These are phyloP conservation scores for Heritiera littoralis DNA, from an alignment of 345 rosid species.

Conservation along the genomic window DNA sequence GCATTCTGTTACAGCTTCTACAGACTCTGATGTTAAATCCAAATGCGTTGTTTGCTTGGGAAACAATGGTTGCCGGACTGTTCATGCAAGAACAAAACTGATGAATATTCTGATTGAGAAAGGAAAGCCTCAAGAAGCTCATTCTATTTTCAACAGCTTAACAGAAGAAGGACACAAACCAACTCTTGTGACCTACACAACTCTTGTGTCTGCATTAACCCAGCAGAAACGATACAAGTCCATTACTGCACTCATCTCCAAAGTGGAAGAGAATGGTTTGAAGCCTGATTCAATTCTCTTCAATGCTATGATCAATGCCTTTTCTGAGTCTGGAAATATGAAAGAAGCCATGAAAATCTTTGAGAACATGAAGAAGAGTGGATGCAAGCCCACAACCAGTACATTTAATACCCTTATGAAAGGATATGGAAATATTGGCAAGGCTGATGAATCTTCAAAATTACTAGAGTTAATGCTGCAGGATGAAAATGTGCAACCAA, in stretches of 20 bases:
- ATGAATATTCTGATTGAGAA: slow-evolving; percentile 72
- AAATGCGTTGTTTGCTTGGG: slow-evolving; percentile 63
- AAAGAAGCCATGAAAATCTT: slow-evolving; percentile 79
- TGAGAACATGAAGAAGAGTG: slow-evolving; percentile 71
- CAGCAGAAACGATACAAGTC: slow-evolving; percentile 60
- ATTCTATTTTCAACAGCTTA: slow-evolving; percentile 57
- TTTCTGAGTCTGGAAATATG: slow-evolving; percentile 77
- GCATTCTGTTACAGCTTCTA: slow-evolving; percentile 34
- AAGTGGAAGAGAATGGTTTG: slow-evolving; percentile 71
- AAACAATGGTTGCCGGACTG: slow-evolving; percentile 61
- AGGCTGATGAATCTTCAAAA: slow-evolving; percentile 70
- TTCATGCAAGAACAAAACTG: slow-evolving; percentile 82
- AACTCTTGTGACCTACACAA: slow-evolving; percentile 76
- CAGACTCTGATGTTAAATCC: slow-evolving; percentile 24
- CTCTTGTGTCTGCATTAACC: slow-evolving; percentile 74
- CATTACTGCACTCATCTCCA: slow-evolving; percentile 56
- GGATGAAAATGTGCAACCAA: slow-evolving; percentile 64
- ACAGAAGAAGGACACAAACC: slow-evolving; percentile 84
- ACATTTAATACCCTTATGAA: slow-evolving; percentile 87
- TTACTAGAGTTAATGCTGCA: slow-evolving; percentile 58
- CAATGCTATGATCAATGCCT: slow-evolving; percentile 89
- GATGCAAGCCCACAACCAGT: slow-evolving; percentile 80
- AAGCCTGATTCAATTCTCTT: slow-evolving; percentile 88
- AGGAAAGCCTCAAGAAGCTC: slow-evolving; percentile 81
- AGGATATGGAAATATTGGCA: slow-evolving; percentile 75